Percentiles rank a stretch among this genome's conserved stretches.
Conservation (phyloP, 352 stramenopile genomes). For the Pythium inflatum region DNA sequence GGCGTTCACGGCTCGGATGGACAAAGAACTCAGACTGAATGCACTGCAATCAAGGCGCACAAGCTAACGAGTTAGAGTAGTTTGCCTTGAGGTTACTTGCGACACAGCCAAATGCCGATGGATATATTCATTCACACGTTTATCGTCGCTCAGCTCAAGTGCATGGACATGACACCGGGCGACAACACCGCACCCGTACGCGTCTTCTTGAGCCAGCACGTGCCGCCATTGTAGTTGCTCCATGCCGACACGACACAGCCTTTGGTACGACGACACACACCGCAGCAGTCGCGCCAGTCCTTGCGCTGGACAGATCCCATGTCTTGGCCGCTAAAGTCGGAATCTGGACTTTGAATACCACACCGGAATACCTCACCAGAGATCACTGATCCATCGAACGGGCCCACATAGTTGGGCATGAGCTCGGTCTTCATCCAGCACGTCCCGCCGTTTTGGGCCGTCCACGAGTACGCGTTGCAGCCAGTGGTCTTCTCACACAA, state of each 20-base stretch:
- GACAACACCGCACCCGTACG: no score
- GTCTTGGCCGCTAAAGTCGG: not conserved
- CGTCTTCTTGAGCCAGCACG: constrained; percentile 58
- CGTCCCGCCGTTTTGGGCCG: constrained; percentile 25
- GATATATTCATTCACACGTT: no score
- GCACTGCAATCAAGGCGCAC: no score
- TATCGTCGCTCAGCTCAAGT: no score
- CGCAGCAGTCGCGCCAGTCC: not conserved
- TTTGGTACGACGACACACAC: not conserved
- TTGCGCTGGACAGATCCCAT: not conserved
- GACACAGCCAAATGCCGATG: no score
- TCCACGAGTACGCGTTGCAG: constrained; percentile 30
- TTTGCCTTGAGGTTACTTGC: no score
- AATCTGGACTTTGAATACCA: not conserved
- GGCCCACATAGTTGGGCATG: no score
- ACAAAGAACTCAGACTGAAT: no score
- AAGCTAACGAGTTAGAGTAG: no score
- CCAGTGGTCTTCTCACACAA: constrained; percentile 2
- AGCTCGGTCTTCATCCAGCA: constrained; percentile 37
- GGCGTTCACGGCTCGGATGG: no score
- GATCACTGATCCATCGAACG: constrained; percentile 2
- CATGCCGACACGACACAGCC: constrained; percentile 36
- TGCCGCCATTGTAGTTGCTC: constrained; percentile 55
- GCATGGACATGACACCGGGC: no score
- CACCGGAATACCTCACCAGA: constrained; percentile 16